Conservation (phyloP, 768 basidiomycete species). For the Strobilomyces echinocephalus region DNA sequence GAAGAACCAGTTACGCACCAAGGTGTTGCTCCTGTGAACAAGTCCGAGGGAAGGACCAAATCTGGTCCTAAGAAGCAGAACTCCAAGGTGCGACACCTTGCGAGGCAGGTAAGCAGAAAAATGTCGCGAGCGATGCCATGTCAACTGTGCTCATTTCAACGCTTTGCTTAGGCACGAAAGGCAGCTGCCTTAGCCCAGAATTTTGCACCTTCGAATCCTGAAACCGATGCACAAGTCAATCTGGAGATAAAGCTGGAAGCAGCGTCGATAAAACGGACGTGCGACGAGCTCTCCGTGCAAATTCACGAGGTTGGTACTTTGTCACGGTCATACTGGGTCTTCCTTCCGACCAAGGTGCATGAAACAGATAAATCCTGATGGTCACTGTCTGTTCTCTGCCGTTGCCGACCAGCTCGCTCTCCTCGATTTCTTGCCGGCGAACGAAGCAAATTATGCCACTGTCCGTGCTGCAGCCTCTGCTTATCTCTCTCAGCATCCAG, state of each 20-base stretch:
- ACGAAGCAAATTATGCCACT: conserved; percentile 53
- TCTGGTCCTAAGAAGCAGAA: conserved; percentile 42
- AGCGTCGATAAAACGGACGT: conserved; percentile 55
- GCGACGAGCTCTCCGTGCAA: conserved; percentile 60
- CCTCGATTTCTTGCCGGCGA: conserved; percentile 58
- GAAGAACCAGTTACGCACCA: conserved; percentile 45
- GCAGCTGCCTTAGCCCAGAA: conserved; percentile 58
- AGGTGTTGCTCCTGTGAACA: conserved; percentile 32
- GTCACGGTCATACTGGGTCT: neutral
- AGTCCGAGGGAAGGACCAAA: conserved; percentile 15
- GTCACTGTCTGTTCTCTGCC: conserved; percentile 93
- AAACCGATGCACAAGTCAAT: conserved; percentile 54
- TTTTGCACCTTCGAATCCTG: conserved; percentile 49
- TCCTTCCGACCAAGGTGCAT: neutral
- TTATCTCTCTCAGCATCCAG: conserved; percentile 77
- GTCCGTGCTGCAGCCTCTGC: conserved; percentile 68
- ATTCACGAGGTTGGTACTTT: conserved; percentile 53
- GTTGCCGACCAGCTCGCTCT: conserved; percentile 85
- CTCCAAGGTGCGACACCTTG: conserved; percentile 61
- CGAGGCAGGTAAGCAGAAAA: conserved; percentile 57
- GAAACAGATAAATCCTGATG: conserved; percentile 85
- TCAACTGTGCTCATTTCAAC: neutral
- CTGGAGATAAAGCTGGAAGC: conserved; percentile 68
- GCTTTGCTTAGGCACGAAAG: conserved; percentile 56
- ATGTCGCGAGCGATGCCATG: neutral